Percentiles rank a stretch among this genome's conserved stretches.
These are phyloP conservation scores for Cryoendolithus antarcticus DNA, from an alignment of 2,329 filamentous ascomycete species.

Conservation along the genomic window DNA sequence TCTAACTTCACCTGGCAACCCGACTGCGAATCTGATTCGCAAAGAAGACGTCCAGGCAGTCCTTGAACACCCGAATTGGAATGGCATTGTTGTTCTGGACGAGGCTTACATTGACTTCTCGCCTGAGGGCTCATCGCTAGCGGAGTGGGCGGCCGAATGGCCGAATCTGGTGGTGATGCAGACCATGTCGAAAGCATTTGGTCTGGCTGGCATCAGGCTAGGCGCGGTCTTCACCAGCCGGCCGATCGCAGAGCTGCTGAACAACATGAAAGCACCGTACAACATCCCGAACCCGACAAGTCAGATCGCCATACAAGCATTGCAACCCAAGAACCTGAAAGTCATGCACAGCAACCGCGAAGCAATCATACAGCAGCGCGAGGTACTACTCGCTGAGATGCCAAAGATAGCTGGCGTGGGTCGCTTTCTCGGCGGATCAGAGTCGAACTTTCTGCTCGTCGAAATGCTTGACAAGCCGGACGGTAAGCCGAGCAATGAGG, in stretches of 20 bases:
- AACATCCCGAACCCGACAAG: slow-evolving; percentile 86
- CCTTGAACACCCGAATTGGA: slow-evolving; percentile 82
- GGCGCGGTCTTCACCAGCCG: slow-evolving; percentile 72
- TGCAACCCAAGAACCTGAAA: slow-evolving; percentile 53
- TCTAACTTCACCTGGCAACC: slow-evolving; percentile 90
- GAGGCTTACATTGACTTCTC: slow-evolving; percentile 97
- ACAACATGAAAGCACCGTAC: slow-evolving; percentile 91
- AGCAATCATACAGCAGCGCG: slow-evolving; percentile 62
- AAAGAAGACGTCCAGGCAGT: slow-evolving; percentile 63
- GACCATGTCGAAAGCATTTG: slow-evolving; percentile 95
- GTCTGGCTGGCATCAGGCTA: slow-evolving; percentile 82
- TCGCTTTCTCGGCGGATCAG: slow-evolving; percentile 63
- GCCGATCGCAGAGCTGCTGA: slow-evolving; percentile 66
- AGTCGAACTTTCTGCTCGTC: slow-evolving; percentile 81
- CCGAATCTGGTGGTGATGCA: slow-evolving; percentile 97
- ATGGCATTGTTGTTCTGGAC: slow-evolving; percentile 84
- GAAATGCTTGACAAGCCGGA: slow-evolving; percentile 62
- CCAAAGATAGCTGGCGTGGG: slow-evolving; percentile 68
- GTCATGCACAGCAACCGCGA: slow-evolving; percentile 60
- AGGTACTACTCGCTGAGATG: slow-evolving; percentile 62
- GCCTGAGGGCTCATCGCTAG: slow-evolving; percentile 63
- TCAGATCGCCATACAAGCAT: slow-evolving; percentile 61
- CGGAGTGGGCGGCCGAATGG: slow-evolving; percentile 84
- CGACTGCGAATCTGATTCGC: slow-evolving; percentile 65
- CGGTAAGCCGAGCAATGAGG: slow-evolving; percentile 65